phyloP scores from a whole-genome alignment of 2,329 filamentous ascomycete genomes.

The Aureobasidium sp. region DNA sequence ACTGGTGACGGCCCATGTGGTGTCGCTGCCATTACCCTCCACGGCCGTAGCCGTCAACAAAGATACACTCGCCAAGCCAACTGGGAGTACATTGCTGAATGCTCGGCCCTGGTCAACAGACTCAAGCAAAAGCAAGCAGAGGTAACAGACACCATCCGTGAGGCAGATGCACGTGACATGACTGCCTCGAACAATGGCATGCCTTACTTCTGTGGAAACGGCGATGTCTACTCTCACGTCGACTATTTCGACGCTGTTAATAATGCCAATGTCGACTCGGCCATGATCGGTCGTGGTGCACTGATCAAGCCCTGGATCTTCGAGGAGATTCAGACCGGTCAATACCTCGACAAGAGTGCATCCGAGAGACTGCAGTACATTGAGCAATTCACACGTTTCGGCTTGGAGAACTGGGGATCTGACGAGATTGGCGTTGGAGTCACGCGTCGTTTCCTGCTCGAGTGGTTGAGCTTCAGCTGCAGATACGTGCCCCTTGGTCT shows the following conservation, averaged over 20 bases:
- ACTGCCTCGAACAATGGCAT: slow-evolving; percentile 57
- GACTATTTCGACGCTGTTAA: slow-evolving; percentile 77
- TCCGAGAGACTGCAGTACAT: slow-evolving; percentile 77
- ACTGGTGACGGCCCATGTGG: slow-evolving; percentile 64
- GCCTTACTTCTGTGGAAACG: slow-evolving; percentile 91
- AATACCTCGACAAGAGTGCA: slow-evolving; percentile 93
- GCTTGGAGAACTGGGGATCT: slow-evolving; percentile 88
- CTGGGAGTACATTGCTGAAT: slow-evolving; percentile 90
- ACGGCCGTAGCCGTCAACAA: slow-evolving; percentile 88
- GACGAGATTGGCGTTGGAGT: slow-evolving; percentile 90
- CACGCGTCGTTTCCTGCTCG: slow-evolving; percentile 83
- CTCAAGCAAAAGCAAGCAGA: slow-evolving; percentile 62
- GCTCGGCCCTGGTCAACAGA: slow-evolving; percentile 71
- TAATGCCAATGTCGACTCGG: slow-evolving; percentile 74
- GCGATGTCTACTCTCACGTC: slow-evolving; percentile 87
- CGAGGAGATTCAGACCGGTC: slow-evolving; percentile 84
- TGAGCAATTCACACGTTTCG: slow-evolving; percentile 83
- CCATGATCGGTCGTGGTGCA: slow-evolving; percentile 95
- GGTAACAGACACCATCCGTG: slow-evolving; percentile 65
- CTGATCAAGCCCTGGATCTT: slow-evolving; percentile 98
- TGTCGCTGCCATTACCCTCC: slow-evolving; percentile 89
- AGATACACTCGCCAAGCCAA: slow-evolving; percentile 88
- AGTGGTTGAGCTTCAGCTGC: slow-evolving; percentile 91
- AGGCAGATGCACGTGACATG: slow-evolving; percentile 67
- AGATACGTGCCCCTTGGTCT: slow-evolving; percentile 87